Evolutionary conservation across 2,329 filamentous ascomycete species (phyloP), one percentile per base, ranked within the genome.

Genomic region (Diaporthe caulivora): DNA sequence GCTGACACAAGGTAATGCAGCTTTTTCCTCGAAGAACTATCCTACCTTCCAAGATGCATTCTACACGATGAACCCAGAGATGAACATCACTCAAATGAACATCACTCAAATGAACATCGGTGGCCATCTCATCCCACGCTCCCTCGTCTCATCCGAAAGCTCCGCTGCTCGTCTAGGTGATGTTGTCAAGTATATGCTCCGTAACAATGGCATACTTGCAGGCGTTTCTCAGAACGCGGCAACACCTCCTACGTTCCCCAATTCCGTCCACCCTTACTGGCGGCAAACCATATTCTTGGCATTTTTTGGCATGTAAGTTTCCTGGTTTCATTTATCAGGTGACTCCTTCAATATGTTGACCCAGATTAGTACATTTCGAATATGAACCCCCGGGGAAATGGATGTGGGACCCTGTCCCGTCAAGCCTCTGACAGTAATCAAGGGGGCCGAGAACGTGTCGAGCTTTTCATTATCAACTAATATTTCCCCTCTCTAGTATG

Each of bases 51-150:
- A 47, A 21, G 51, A 68, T 37, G 42, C 70, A 15, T 68, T 31
- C 13, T 13, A 53, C 2, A 18, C 70, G 18, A 58, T 72, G 53
- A 53, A 42, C n/a, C 70, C 60, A 4, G n/a, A 57, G 2, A 68
- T 58, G n/a, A 68, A 58, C 2, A 51, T 72, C 8, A 51, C n/a
- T 10, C 60, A 72, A 11, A 26, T 58, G 31, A 72, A 53, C 9
- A 17, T 68, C n/a, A n/a, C n/a, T n/a, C n/a, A n/a, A n/a, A n/a
- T n/a, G n/a, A n/a, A n/a, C n/a, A n/a, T n/a, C 13, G 70, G 70
- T 21, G 70, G 70, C 53, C 60, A 62, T 13, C 62, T 72, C 10
- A 68, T 72, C n/a, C 70, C 70, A 4, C 42, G 31, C 1, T 47
- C 29, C 18, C 60, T 58, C 29, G 51, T 34, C 11, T 40, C 65